A percentile compares a stretch with the other conserved stretches of the same genome.
Evolutionary conservation across 2,329 filamentous ascomycete species (phyloP).

Genomic region (Arthrinium phaeospermum): DNA sequence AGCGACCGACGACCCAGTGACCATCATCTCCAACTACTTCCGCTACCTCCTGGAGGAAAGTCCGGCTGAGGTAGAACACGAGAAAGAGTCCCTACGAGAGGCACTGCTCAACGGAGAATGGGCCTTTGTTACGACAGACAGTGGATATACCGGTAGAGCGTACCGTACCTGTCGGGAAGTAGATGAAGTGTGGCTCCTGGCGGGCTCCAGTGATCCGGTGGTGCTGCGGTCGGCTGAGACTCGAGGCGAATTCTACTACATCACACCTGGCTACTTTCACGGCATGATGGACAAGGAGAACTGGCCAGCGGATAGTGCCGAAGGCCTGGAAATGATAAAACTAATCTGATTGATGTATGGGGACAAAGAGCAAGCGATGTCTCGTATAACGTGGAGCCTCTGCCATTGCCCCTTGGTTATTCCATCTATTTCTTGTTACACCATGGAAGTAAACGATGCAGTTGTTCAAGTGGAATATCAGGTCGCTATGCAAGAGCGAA

Average conservation of each 20-base stretch:
- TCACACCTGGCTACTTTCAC: background rate
- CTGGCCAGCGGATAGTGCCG: background rate
- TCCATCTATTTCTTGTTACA: too few species aligned
- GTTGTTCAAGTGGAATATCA: too few species aligned
- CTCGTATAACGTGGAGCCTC: too few species aligned
- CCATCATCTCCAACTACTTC: background rate
- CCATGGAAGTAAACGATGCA: too few species aligned
- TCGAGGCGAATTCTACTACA: background rate
- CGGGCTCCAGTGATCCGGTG: background rate
- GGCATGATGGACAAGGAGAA: background rate
- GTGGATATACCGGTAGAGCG: background rate
- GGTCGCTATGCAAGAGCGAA: too few species aligned
- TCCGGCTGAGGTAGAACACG: background rate
- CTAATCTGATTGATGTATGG: too few species aligned
- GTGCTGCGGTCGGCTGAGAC: background rate
- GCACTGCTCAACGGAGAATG: background rate
- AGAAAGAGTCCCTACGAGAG: background rate
- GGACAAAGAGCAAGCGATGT: too few species aligned
- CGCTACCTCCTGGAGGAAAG: background rate
- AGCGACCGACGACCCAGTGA: too few species aligned
- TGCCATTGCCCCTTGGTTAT: too few species aligned
- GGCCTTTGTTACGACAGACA: background rate
- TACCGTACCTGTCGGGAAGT: background rate
- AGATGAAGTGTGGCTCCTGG: background rate
- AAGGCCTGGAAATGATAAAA: too few species aligned